phyloP scores from a whole-genome alignment of 257 asterid species.

The Solanum sejunctum region DNA sequence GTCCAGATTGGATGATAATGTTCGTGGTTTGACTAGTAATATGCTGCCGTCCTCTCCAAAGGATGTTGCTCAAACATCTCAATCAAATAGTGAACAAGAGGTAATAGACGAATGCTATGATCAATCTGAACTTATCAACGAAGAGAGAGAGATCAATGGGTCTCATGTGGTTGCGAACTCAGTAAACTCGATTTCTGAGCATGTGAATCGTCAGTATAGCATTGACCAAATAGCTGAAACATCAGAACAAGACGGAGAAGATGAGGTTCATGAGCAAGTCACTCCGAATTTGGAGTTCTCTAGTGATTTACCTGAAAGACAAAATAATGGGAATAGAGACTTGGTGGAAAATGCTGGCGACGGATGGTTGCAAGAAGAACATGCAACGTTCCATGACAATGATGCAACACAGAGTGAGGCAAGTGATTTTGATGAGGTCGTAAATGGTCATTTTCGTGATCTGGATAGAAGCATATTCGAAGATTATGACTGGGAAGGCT shows the following conservation, averaged over 20 bases:
- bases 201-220: constrained; percentile 3
- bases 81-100: constrained; percentile 10
- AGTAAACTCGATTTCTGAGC: constrained; percentile 10
- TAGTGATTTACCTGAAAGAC: constrained; percentile 10
- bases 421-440: constrained; percentile 10
- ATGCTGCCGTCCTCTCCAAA: constrained; percentile 19
- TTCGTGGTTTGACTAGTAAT: constrained; percentile 15
- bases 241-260: constrained; percentile 16
- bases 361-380: constrained; percentile 15
- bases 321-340: constrained; percentile 3
- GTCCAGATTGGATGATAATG: constrained; percentile 44
- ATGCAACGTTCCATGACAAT: constrained; percentile 18
- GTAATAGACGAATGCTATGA: constrained; percentile 6
- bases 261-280: constrained; percentile 16
- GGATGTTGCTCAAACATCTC: neutral
- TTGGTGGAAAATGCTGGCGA: neutral
- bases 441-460: constrained; percentile 1
- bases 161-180: neutral
- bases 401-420: constrained; percentile 13
- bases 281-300: constrained; percentile 6
- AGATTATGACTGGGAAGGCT: constrained; percentile 27
- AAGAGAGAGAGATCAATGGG: constrained; percentile 19
- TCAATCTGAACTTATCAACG: constrained; percentile 20
- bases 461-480: constrained; percentile 17
- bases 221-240: neutral